Percentiles rank a stretch among this genome's conserved stretches.
phyloP scores from a whole-genome alignment of 257 asterid genomes.

The Penstemon davidsonii region DNA sequence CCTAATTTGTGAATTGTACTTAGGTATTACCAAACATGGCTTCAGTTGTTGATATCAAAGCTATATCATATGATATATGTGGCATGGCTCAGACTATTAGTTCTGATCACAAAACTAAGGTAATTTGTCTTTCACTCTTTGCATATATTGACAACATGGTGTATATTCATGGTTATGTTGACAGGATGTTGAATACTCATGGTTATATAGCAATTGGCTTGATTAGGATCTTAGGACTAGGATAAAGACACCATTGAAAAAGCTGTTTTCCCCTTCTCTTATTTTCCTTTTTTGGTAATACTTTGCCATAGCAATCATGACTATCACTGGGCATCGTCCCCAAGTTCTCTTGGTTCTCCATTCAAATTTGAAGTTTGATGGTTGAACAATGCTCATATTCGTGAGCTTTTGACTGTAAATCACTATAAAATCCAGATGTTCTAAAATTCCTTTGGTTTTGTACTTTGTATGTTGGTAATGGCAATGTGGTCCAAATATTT shows the following conservation, averaged over 20 bases:
- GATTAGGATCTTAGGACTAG: constrained; percentile 9
- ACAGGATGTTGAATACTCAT: too few species aligned
- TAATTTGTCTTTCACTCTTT: constrained; percentile 30
- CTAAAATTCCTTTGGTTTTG: background rate
- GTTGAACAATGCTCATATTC: constrained; percentile 12
- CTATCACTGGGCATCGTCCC: constrained; percentile 8
- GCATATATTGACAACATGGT: constrained; percentile 19
- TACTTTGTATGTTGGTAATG: constrained; percentile 8
- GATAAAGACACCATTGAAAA: constrained; percentile 8
- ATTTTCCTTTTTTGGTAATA: constrained; percentile 7
- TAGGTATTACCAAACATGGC: constrained; percentile 97
- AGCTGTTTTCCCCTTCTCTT: constrained; percentile 5
- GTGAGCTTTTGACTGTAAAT: constrained; percentile 9
- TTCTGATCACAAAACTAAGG: constrained; percentile 82
- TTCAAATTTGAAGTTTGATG: constrained; percentile 16
- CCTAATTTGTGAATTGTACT: constrained; percentile 25
- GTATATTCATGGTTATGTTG: background rate
- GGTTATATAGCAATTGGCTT: background rate
- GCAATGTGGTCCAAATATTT: background rate
- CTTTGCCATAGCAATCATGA: constrained; percentile 17
- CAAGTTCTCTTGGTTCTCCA: constrained; percentile 10
- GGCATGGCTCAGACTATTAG: constrained; percentile 72
- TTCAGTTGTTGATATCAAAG: constrained; percentile 79
- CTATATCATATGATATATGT: constrained; percentile 80
- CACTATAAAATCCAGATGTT: constrained; percentile 8